Evolutionary conservation across 129 eudicot species (phyloP).

Genomic region (carrot (Daucus carota)): DNA sequence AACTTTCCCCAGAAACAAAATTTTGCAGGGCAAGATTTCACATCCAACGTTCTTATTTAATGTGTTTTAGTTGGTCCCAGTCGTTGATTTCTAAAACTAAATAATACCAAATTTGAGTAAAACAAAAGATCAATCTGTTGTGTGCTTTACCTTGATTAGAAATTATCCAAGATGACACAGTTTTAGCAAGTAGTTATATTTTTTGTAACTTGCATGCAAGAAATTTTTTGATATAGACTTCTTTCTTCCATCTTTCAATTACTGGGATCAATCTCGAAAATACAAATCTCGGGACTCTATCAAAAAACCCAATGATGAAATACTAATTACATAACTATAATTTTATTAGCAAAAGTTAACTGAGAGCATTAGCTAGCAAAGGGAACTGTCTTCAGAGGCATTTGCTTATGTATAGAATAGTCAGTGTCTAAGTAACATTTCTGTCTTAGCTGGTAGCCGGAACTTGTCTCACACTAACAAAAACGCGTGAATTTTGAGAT

Average conservation of each 20-base stretch:
- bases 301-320: neutral
- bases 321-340: neutral
- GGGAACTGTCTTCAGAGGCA: neutral
- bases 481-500: conserved; percentile 1
- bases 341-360: neutral
- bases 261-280: neutral
- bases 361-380: neutral
- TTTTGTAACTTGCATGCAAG: neutral
- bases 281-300: neutral
- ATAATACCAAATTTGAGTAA: neutral
- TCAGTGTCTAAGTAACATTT: neutral
- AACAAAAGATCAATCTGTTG: neutral
- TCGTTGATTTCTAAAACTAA: neutral
- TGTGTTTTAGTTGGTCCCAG: too few relatives aligned
- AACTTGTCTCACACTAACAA: neutral
- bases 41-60: neutral
- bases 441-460: too few relatives aligned
- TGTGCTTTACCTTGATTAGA: neutral
- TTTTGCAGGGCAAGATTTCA: neutral
- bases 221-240: neutral
- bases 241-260: neutral
- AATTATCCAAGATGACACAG: neutral
- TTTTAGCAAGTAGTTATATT: neutral
- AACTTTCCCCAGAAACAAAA: neutral
- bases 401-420: neutral